Conservation (phyloP, 164 flowering plant species). For the Santalum album region DNA sequence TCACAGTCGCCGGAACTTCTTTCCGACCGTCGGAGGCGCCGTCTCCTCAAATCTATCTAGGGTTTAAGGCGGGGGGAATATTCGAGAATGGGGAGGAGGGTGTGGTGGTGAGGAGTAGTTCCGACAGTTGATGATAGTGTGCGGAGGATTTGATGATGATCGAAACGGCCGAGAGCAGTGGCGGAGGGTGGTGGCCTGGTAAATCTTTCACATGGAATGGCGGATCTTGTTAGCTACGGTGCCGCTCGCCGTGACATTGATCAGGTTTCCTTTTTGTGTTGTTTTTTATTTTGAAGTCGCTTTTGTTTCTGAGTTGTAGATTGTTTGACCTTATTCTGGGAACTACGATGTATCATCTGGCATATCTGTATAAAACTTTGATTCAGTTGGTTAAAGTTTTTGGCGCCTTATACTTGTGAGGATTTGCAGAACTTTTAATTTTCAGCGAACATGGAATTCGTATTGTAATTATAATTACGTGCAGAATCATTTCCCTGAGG, state of each 20-base stretch:
- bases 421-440: no score
- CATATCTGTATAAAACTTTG: no score
- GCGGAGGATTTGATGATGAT: slow-evolving; percentile 38
- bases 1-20: slow-evolving; percentile 7
- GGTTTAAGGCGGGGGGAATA: slow-evolving; percentile 10
- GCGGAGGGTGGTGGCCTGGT: slow-evolving; percentile 62
- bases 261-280: slow-evolving; percentile 36
- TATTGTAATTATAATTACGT: no score
- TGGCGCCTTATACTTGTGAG: no score
- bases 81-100: not conserved
- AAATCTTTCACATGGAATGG: slow-evolving; percentile 93
- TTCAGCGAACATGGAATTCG: no score
- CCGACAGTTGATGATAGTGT: slow-evolving; percentile 28
- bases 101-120: slow-evolving; percentile 1
- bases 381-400: no score
- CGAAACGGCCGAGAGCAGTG: slow-evolving; percentile 30
- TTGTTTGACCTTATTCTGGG: no score
- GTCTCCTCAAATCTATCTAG: slow-evolving; percentile 8
- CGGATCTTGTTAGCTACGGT: slow-evolving; percentile 90
- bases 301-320: not conserved
- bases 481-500: no score
- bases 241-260: slow-evolving; percentile 74
- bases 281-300: not conserved
- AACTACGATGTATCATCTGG: no score
- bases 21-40: not conserved